These are phyloP conservation scores for Rutstroemia sp. DNA, from an alignment of 2,329 filamentous ascomycete genomes.

Conservation along the genomic window DNA sequence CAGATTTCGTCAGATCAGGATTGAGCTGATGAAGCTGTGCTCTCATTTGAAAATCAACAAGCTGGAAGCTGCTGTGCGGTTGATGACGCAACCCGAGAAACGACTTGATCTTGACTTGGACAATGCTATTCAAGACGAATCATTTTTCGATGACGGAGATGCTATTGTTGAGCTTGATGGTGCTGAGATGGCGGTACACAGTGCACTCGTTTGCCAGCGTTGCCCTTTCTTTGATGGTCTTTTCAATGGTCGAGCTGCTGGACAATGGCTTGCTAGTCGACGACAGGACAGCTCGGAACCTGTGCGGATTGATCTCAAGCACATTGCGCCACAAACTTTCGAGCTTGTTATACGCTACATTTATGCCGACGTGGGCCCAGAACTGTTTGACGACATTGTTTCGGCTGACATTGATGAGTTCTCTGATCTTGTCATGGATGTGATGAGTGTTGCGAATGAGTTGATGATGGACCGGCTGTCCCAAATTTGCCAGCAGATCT, in stretches of 20 bases:
- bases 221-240: constrained; percentile 90
- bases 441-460: constrained; percentile 86
- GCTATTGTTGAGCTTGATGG: constrained; percentile 71
- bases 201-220: constrained; percentile 68
- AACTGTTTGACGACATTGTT: constrained; percentile 73
- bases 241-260: constrained; percentile 80
- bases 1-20: constrained; percentile 71
- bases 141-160: constrained; percentile 75
- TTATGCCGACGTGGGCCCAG: constrained; percentile 74
- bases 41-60: constrained; percentile 60
- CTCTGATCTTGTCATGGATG: constrained; percentile 81
- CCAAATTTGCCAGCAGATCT: constrained; percentile 77
- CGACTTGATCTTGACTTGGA: constrained; percentile 65
- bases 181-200: constrained; percentile 67
- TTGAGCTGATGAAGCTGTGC: constrained; percentile 82
- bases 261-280: constrained; percentile 73
- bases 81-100: constrained; percentile 59
- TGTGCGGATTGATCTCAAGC: constrained; percentile 72
- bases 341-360: constrained; percentile 71
- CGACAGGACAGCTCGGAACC: constrained; percentile 43
- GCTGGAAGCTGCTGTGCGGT: constrained; percentile 69
- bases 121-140: constrained; percentile 56
- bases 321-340: constrained; percentile 69
- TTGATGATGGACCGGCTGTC: constrained; percentile 89
- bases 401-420: constrained; percentile 71